These are phyloP conservation scores for Coemansia sp. DNA, from an alignment of 192 early-diverging fungal genomes.

Conservation along the genomic window DNA sequence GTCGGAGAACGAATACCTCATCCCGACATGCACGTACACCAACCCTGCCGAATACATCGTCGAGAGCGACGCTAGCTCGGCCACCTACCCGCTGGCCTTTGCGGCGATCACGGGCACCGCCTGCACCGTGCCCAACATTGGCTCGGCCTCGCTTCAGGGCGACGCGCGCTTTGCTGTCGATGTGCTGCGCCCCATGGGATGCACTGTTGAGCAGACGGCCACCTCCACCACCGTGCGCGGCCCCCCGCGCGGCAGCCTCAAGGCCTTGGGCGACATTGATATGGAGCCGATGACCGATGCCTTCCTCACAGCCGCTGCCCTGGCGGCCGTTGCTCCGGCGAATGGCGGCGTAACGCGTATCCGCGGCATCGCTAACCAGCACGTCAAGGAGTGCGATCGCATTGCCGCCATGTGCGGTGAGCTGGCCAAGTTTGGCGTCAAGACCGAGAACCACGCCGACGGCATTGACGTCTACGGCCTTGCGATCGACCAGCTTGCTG, in stretches of 20 bases:
- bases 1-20: conserved; percentile 75
- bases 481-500: conserved; percentile 49
- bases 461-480: conserved; percentile 85
- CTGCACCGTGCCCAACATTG: conserved; percentile 91
- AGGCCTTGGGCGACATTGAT: conserved; percentile 74
- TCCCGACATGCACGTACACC: conserved; percentile 72
- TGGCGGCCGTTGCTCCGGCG: conserved; percentile 80
- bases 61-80: conserved; percentile 95
- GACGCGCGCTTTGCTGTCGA: conserved; percentile 88
- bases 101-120: conserved; percentile 91
- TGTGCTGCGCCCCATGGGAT: conserved; percentile 90
- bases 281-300: conserved; percentile 99
- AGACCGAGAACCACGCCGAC: conserved; percentile 75
- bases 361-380: conserved; percentile 94
- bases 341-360: conserved; percentile 73
- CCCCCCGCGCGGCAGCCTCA: conserved; percentile 66
- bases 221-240: conserved; percentile 88
- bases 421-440: conserved; percentile 85
- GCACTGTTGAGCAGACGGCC: conserved; percentile 82
- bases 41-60: conserved; percentile 85
- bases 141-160: conserved; percentile 87
- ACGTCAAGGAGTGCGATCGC: conserved; percentile 97
- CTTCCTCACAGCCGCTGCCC: conserved; percentile 90
- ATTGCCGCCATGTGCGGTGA: conserved; percentile 96
- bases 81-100: conserved; percentile 95